Base-by-base conservation (phyloP, 2,329 filamentous ascomycete genomes). In the Acrocalymma vagum region DNA sequence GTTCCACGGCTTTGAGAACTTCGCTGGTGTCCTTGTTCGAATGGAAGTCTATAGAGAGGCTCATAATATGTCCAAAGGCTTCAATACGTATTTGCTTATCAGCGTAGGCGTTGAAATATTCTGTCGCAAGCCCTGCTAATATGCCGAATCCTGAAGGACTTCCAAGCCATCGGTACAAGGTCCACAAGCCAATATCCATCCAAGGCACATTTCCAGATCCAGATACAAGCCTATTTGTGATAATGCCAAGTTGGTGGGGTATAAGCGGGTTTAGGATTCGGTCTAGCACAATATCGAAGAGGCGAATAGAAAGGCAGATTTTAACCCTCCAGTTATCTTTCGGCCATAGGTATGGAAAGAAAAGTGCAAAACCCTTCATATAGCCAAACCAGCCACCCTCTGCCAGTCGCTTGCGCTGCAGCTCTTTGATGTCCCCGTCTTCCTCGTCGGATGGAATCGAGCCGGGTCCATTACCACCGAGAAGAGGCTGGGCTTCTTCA, bases 331-430 rank as follows among this genome's bases (percentile, higher is more conserved):
- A 75, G 55, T 86, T 80, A 26, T 82, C 78, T 34, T 82, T 77
- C 1, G 90, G 90, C 83, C 87, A 90, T 17, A 95, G 75, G 58
- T 89, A 87, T 0, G 88, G 89, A 21, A 91, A 76, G 62, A 95
- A 86, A 27, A 92, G 64, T 55, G 72, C 74, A 71, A 90, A 94
- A 10, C 85, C 82, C 62, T 86, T 88, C 21, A 84, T 74, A 59
- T 93, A 93, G 30, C 81, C 80, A 52, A 88, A 78, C 87, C 87
- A 92, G 53, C 83, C 88, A 1, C 87, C 87, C 48, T 86, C 81
- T 57, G 85, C 77, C 10, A 90, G 74, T 5, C 84, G 80, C 65
- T 88, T 84, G 48, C 72, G 55, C 38, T 70, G 66, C 35, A 63
- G 56, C 40, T 69, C 43, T 14, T 46, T 52, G 2, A 46, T 10